Evolutionary conservation across 176 grass and related monocot genomes (phyloP).

Genomic region (Saccharum officinarum): DNA sequence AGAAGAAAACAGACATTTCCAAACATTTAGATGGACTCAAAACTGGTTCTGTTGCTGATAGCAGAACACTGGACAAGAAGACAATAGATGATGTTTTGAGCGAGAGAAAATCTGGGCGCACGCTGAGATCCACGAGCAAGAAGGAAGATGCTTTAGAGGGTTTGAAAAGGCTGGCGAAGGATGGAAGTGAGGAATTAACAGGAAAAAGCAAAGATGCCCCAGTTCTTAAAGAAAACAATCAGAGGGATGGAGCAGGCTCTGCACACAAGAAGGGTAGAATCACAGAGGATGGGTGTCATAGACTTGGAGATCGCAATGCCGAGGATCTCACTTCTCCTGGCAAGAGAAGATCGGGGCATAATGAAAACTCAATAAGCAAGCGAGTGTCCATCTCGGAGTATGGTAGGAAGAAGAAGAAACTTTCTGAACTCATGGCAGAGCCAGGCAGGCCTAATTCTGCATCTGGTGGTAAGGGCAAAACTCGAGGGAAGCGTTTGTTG

Average conservation of each 20-base stretch:
- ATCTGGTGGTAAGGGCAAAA: slow-evolving; percentile 36
- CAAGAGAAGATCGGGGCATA: slow-evolving; percentile 24
- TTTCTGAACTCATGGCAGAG: slow-evolving; percentile 57
- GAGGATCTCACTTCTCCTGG: slow-evolving; percentile 16
- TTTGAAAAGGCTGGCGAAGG: slow-evolving; percentile 26
- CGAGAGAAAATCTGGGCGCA: slow-evolving; percentile 35
- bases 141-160: slow-evolving; percentile 29
- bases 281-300: slow-evolving; percentile 21
- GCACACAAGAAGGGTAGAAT: slow-evolving; percentile 31
- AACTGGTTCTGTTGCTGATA: slow-evolving; percentile 21
- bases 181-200: slow-evolving; percentile 17
- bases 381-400: slow-evolving; percentile 33
- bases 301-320: slow-evolving; percentile 17
- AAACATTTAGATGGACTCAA: slow-evolving; percentile 26
- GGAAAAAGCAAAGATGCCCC: background rate
- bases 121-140: slow-evolving; percentile 39
- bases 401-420: slow-evolving; percentile 55
- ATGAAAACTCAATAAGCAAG: slow-evolving; percentile 12
- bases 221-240: slow-evolving; percentile 29
- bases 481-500: slow-evolving; percentile 24
- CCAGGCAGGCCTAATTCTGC: slow-evolving; percentile 16
- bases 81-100: slow-evolving; percentile 5
- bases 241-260: background rate
- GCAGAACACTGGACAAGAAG: slow-evolving; percentile 2
- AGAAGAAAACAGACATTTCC: slow-evolving; percentile 28